Conservation (phyloP, 2,329 filamentous ascomycete genomes). For the Onygena corvina region DNA sequence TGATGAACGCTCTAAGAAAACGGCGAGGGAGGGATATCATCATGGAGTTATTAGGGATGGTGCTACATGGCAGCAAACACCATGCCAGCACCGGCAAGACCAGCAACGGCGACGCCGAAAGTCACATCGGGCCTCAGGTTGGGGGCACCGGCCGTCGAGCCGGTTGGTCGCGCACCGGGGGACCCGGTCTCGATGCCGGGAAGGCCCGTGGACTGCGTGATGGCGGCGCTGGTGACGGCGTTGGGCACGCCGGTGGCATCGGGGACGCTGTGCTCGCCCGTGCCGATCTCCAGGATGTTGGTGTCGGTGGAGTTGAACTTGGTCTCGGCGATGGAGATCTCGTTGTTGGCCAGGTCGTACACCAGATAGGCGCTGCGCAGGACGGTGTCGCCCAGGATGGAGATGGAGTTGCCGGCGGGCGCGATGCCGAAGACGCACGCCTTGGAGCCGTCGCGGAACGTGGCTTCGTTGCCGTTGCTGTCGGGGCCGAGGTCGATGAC, state of each 20-base stretch:
- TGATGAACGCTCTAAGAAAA: neutral
- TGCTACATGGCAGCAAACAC: slow-evolving; percentile 14
- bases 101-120: slow-evolving; percentile 10
- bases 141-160: slow-evolving; percentile 6
- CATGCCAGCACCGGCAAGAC: slow-evolving; percentile 14
- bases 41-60: neutral
- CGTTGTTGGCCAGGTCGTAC: slow-evolving; percentile 59
- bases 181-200: slow-evolving; percentile 1
- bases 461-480: slow-evolving; percentile 37
- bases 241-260: slow-evolving; percentile 31
- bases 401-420: slow-evolving; percentile 44
- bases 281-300: slow-evolving; percentile 43
- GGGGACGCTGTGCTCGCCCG: slow-evolving; percentile 38
- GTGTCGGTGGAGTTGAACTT: slow-evolving; percentile 44
- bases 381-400: slow-evolving; percentile 62
- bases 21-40: neutral
- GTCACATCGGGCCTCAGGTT: slow-evolving; percentile 11
- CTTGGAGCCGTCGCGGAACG: slow-evolving; percentile 41
- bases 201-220: slow-evolving; percentile 12
- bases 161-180: neutral
- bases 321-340: slow-evolving; percentile 58
- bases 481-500: slow-evolving; percentile 46
- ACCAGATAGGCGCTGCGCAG: slow-evolving; percentile 63
- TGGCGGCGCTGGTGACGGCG: slow-evolving; percentile 16
- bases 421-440: slow-evolving; percentile 59